A percentile compares a stretch with the other conserved stretches of the same genome.
Conservation (phyloP, 306 rosid species). For the Dicorynia guianensis region DNA sequence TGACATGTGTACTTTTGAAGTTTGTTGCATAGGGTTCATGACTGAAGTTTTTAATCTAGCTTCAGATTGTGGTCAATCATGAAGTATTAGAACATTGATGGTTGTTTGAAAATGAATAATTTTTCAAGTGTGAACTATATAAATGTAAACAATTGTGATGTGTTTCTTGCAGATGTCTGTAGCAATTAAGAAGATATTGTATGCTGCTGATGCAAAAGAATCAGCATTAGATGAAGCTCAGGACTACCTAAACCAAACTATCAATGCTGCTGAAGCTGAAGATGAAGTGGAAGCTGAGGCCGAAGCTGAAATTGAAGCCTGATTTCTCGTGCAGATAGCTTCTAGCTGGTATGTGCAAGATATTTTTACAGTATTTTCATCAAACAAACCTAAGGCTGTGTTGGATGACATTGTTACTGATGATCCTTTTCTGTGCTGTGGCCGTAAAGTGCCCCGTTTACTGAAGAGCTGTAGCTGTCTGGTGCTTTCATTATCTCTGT, state of each 20-base stretch:
- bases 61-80: background rate
- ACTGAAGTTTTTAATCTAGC: background rate
- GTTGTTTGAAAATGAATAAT: constrained; percentile 19
- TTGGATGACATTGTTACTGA: constrained; percentile 27
- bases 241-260: constrained; percentile 60
- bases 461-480: constrained; percentile 42
- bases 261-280: constrained; percentile 43
- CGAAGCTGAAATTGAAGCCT: constrained; percentile 44
- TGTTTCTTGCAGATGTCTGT: constrained; percentile 69
- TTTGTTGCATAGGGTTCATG: background rate
- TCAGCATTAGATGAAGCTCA: constrained; percentile 90
- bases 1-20: background rate
- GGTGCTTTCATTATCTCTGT: constrained; percentile 33
- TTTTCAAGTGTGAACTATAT: background rate
- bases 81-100: constrained; percentile 11
- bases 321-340: constrained; percentile 38
- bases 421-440: constrained; percentile 39
- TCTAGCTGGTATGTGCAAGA: constrained; percentile 35
- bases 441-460: constrained; percentile 41
- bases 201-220: constrained; percentile 89
- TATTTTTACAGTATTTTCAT: constrained; percentile 32
- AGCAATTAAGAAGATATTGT: constrained; percentile 87
- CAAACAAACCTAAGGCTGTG: constrained; percentile 27
- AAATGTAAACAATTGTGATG: background rate
- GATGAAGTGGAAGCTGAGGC: constrained; percentile 43